Base-by-base conservation (phyloP, 2,329 filamentous ascomycete genomes). In the Fusarium sp. region DNA sequence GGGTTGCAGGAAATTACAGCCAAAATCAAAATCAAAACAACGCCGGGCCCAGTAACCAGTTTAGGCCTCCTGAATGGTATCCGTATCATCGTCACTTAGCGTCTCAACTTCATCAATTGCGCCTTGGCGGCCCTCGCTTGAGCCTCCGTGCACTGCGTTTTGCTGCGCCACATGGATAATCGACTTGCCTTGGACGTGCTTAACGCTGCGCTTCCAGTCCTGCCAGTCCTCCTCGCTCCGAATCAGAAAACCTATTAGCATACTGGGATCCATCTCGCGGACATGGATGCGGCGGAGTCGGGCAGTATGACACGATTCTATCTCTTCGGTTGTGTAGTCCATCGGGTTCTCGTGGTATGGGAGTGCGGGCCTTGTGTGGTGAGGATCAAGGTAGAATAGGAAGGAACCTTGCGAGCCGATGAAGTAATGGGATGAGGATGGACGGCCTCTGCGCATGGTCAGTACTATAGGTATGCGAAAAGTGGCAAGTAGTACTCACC, bases 331-430 rank as follows among this genome's bases (percentile, higher is more conserved):
- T 0, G 90, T 90, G 78, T 95, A 94, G 4, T 90, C 83, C 12
- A 84, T 82, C 2, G 86, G 80, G 54, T 90, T 82, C 35, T 87
- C 81, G 71, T 89, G 88, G 73, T 91, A 92, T 1, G 92, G 82
- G 5, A 98, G 85, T 7, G 92, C 90, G 15, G 92, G 89, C 53
- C 95, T 91, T 4, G 96, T 97, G 75, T 91, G 91, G 80, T 99
- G 96, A 5, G 96, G 96, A 77, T 99, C 96, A 22, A 99, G 90
- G 82, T 98, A 99, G 84, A 98, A 98, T 77, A 98, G 91, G 77
- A 91, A 88, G 60, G 92, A 90, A 36, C 92, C 94, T 63, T 89
- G 89, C 2, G 88, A 85, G 11, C 89, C 89, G 45, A 90, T 82
- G 72, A 91, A 91, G 74, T 90, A 90, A 75, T 90, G 88, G 10